These are phyloP conservation scores for Dillenia turbinata DNA, from an alignment of 164 flowering plant genomes.

Conservation along the genomic window DNA sequence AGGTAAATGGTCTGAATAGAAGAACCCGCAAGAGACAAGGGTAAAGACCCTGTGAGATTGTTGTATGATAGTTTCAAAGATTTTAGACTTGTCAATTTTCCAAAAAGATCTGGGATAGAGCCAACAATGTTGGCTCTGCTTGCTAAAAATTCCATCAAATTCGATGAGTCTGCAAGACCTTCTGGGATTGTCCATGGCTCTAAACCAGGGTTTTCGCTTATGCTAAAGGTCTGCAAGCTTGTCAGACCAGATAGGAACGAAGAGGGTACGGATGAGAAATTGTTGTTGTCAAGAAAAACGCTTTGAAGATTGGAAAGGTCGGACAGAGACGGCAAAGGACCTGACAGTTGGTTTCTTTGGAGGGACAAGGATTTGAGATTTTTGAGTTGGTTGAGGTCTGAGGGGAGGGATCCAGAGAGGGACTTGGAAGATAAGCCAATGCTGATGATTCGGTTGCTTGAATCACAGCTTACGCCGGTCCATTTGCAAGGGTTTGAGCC, in stretches of 20 bases:
- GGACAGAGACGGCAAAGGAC: slow-evolving; percentile 27
- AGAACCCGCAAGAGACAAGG: slow-evolving; percentile 26
- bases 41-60: slow-evolving; percentile 42
- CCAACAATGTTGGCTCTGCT: slow-evolving; percentile 27
- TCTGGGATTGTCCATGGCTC: slow-evolving; percentile 34
- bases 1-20: slow-evolving; percentile 31
- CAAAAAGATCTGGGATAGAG: slow-evolving; percentile 35
- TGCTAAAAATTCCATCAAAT: slow-evolving; percentile 22
- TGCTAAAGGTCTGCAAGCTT: slow-evolving; percentile 13
- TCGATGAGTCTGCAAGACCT: slow-evolving; percentile 19
- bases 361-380: slow-evolving; percentile 20
- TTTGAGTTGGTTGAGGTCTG: slow-evolving; percentile 26
- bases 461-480: slow-evolving; percentile 25
- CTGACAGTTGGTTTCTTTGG: slow-evolving; percentile 25
- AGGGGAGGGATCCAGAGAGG: slow-evolving; percentile 29
- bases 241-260: slow-evolving; percentile 22
- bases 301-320: slow-evolving; percentile 17
- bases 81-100: slow-evolving; percentile 21
- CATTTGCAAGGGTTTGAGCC: slow-evolving; percentile 31
- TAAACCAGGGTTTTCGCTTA: slow-evolving; percentile 23
- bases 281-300: slow-evolving; percentile 22
- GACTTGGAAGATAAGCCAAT: slow-evolving; percentile 21
- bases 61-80: slow-evolving; percentile 42
- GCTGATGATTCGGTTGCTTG: slow-evolving; percentile 16
- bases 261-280: slow-evolving; percentile 23